Conservation (phyloP, 331 rosid species). For the Acacia pycnantha region DNA sequence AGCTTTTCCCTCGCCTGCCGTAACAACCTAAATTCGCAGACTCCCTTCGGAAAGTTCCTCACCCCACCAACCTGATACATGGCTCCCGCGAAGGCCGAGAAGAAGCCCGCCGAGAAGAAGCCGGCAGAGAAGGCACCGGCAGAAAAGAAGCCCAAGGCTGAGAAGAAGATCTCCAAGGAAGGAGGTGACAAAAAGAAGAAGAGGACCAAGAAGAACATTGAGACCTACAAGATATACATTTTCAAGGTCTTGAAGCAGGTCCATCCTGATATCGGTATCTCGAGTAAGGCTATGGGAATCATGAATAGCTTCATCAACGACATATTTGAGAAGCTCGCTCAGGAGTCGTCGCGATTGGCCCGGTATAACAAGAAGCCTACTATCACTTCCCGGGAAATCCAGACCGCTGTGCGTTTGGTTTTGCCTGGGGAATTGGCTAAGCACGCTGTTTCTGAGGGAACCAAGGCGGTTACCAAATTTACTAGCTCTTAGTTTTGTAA, state of each 20-base stretch:
- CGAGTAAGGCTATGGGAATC: conserved; percentile 87
- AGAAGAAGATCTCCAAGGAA: conserved; percentile 73
- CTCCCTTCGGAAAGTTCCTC: background rate
- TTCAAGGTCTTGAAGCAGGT: conserved; percentile 85
- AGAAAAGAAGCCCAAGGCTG: conserved; percentile 62
- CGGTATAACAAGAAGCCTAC: conserved; percentile 81
- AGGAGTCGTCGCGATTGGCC: conserved; percentile 68
- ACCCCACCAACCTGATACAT: conserved; percentile 4
- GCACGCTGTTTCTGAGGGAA: conserved; percentile 82
- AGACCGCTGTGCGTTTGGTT: conserved; percentile 74
- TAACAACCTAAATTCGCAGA: background rate
- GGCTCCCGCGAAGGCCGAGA: conserved; percentile 72
- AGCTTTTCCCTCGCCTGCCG: no score
- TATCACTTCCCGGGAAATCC: conserved; percentile 71
- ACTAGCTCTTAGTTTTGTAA: conserved; percentile 52
- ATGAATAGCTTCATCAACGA: conserved; percentile 87
- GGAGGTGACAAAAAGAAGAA: conserved; percentile 73
- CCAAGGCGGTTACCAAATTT: conserved; percentile 78
- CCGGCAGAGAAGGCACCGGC: conserved; percentile 48
- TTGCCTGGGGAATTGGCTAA: conserved; percentile 80
- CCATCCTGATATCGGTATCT: conserved; percentile 77
- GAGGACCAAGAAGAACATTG: conserved; percentile 62
- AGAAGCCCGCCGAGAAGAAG: conserved; percentile 69
- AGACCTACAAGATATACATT: conserved; percentile 81
- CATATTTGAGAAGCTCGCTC: conserved; percentile 85